Conservation (phyloP, 2,329 filamentous ascomycete genomes). For the Ophiobolus disseminans region DNA sequence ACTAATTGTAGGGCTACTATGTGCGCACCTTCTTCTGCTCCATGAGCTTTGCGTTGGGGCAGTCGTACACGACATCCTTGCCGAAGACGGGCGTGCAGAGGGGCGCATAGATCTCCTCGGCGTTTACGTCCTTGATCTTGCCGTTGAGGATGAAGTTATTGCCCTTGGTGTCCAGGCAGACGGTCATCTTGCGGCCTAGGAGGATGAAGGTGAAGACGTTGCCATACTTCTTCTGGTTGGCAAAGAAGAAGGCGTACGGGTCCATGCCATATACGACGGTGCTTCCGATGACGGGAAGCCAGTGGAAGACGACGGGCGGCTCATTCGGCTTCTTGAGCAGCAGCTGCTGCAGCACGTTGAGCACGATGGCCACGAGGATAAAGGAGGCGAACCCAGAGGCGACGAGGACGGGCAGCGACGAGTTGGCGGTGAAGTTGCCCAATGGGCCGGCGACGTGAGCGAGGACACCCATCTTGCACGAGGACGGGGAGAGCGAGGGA, state of each 20-base stretch:
- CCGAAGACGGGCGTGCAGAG: slow-evolving; percentile 77
- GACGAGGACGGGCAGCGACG: slow-evolving; percentile 54
- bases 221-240: slow-evolving; percentile 80
- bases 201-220: slow-evolving; percentile 90
- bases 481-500: slow-evolving; percentile 12
- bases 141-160: slow-evolving; percentile 94
- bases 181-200: slow-evolving; percentile 87
- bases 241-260: slow-evolving; percentile 83
- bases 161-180: slow-evolving; percentile 79
- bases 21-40: slow-evolving; percentile 85
- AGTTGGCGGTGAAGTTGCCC: slow-evolving; percentile 52
- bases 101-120: slow-evolving; percentile 87
- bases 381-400: slow-evolving; percentile 56
- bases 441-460: slow-evolving; percentile 57
- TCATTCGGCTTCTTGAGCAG: slow-evolving; percentile 79
- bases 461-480: slow-evolving; percentile 60
- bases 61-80: slow-evolving; percentile 87
- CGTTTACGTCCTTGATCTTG: slow-evolving; percentile 87
- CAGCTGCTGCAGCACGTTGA: slow-evolving; percentile 83
- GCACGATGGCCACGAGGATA: slow-evolving; percentile 64
- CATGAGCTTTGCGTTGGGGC: slow-evolving; percentile 90
- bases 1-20: not conserved
- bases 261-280: slow-evolving; percentile 96
- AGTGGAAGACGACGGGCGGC: slow-evolving; percentile 69
- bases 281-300: slow-evolving; percentile 79